Conservation (phyloP, 2,329 filamentous ascomycete species). For the Cyclaneusma minus region DNA sequence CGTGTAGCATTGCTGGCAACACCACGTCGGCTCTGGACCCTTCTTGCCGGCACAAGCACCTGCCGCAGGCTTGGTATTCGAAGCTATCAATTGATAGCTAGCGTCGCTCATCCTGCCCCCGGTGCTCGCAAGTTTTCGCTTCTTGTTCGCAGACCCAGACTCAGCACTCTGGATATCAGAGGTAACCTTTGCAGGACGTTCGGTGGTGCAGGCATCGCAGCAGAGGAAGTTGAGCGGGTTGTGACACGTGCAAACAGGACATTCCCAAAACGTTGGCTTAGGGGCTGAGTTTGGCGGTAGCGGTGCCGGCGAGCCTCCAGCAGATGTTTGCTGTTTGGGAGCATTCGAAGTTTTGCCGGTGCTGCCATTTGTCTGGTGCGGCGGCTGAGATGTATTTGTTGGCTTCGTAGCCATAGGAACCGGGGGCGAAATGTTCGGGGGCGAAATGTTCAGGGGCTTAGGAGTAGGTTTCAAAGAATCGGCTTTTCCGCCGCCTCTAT, state of each 20-base stretch:
- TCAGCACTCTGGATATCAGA: constrained; percentile 4
- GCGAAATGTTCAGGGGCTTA: too few relatives aligned
- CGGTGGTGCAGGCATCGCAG: constrained; percentile 40
- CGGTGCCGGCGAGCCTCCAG: too few relatives aligned
- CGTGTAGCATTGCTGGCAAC: constrained; percentile 34
- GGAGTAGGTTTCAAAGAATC: too few relatives aligned
- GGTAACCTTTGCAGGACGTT: constrained; percentile 21
- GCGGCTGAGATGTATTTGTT: too few relatives aligned
- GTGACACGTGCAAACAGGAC: constrained; percentile 37
- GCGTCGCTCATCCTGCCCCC: constrained; percentile 2
- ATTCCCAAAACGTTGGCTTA: constrained; percentile 28
- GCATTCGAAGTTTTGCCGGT: too few relatives aligned
- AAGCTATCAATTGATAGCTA: constrained; percentile 4
- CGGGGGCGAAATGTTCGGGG: too few relatives aligned
- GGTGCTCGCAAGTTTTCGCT: constrained; percentile 8
- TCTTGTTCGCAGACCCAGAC: not conserved
- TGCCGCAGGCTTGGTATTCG: constrained; percentile 8
- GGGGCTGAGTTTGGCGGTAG: constrained; percentile 1
- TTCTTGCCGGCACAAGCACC: too few relatives aligned
- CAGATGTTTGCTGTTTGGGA: too few relatives aligned
- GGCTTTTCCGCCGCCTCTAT: constrained; percentile 16
- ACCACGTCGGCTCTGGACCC: too few relatives aligned
- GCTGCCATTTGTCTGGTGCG: too few relatives aligned
- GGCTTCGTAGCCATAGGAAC: too few relatives aligned
- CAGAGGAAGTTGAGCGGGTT: constrained; percentile 34